These are phyloP conservation scores for Sporothrix luriei DNA, from an alignment of 2,329 filamentous ascomycete genomes.

Conservation along the genomic window DNA sequence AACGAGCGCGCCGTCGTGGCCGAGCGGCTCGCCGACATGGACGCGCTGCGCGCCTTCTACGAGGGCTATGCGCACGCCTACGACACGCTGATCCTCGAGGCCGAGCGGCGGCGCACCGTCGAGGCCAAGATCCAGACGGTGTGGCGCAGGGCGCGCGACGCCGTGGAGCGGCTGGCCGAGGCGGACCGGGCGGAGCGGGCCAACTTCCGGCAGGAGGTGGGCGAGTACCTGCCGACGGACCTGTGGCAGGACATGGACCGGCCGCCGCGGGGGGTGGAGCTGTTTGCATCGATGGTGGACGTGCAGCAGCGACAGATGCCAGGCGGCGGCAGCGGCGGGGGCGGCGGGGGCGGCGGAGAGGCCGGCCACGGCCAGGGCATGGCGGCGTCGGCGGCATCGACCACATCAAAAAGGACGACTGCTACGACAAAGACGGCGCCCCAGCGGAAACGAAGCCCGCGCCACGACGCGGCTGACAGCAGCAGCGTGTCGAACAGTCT, in stretches of 20 bases:
- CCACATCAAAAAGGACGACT: neutral
- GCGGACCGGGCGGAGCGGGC: slow-evolving; percentile 74
- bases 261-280: slow-evolving; percentile 57
- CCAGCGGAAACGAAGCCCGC: neutral
- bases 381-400: neutral
- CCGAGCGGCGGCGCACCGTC: slow-evolving; percentile 70
- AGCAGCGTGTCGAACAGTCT: slow-evolving; percentile 19
- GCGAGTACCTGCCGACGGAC: slow-evolving; percentile 83
- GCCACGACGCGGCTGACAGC: neutral
- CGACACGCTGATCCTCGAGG: slow-evolving; percentile 79
- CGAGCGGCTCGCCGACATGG: slow-evolving; percentile 72
- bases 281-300: slow-evolving; percentile 38
- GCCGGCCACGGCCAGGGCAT: neutral
- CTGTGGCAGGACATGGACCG: slow-evolving; percentile 77
- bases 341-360: neutral
- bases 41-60: slow-evolving; percentile 78
- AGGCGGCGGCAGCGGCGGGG: neutral
- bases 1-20: slow-evolving; percentile 72
- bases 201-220: slow-evolving; percentile 76
- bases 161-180: slow-evolving; percentile 73
- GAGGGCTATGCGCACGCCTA: slow-evolving; percentile 85
- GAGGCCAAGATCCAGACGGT: slow-evolving; percentile 74
- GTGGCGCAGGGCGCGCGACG: slow-evolving; percentile 74
- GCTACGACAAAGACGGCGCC: neutral
- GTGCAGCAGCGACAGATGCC: neutral